These are phyloP conservation scores for Pseudogymnoascus destructans DNA, from an alignment of 2,329 filamentous ascomycete species.

Conservation along the genomic window DNA sequence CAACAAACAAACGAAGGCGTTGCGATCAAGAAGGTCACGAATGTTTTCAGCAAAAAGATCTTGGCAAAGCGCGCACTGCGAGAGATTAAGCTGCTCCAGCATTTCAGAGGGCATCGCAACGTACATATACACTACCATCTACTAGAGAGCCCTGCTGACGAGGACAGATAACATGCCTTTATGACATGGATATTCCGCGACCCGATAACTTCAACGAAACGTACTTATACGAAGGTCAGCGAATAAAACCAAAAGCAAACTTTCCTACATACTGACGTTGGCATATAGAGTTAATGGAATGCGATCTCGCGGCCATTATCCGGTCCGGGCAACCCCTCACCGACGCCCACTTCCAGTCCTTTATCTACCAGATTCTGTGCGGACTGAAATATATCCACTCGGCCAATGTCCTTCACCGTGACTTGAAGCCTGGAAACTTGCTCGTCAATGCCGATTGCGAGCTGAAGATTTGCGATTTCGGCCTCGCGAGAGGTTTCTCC, in stretches of 20 bases:
- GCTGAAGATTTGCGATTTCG: conserved; percentile 98
- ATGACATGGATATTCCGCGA: conserved; percentile 97
- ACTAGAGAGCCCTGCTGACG: conserved; percentile 26
- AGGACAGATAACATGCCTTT: conserved; percentile 85
- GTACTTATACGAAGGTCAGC: conserved; percentile 86
- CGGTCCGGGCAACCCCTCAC: conserved; percentile 93
- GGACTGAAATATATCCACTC: conserved; percentile 99
- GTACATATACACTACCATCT: conserved; percentile 36
- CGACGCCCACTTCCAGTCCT: conserved; percentile 98
- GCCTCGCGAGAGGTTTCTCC: conserved; percentile 89
- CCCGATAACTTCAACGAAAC: conserved; percentile 98
- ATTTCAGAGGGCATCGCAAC: conserved; percentile 85
- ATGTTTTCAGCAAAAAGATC: conserved; percentile 99
- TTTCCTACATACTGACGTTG: conserved; percentile 15
- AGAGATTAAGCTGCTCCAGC: conserved; percentile 97
- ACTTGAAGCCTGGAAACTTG: conserved; percentile 92
- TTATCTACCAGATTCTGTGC: conserved; percentile 99
- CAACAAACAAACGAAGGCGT: conserved; percentile 55
- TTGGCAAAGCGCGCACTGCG: conserved; percentile 92
- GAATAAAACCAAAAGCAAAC: background rate
- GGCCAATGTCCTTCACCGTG: conserved; percentile 91
- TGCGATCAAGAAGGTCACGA: conserved; percentile 99
- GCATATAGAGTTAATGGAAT: conserved; percentile 86
- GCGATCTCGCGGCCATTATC: conserved; percentile 94
- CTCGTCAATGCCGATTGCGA: conserved; percentile 98